A percentile compares a stretch with the other conserved stretches of the same genome.
phyloP scores from a whole-genome alignment of 1,284 basidiomycete species.

The Agaricales sp. region DNA sequence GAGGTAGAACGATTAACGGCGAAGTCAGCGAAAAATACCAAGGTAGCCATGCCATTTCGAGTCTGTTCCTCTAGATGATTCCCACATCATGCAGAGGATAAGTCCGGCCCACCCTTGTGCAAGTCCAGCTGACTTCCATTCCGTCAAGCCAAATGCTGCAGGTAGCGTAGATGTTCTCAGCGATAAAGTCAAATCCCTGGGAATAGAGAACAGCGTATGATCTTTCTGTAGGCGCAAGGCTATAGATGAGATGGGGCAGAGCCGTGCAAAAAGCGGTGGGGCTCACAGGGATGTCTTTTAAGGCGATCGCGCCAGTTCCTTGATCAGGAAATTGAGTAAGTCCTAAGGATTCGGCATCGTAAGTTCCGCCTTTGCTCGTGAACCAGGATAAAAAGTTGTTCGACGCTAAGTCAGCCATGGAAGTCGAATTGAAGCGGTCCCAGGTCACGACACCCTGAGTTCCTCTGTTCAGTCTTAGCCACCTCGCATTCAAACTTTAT shows the following conservation, averaged over 20 bases:
- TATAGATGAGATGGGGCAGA: background rate
- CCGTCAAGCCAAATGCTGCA: conserved; percentile 38
- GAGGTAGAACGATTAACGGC: conserved; percentile 2
- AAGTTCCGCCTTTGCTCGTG: conserved; percentile 1
- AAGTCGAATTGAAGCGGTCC: too few species aligned
- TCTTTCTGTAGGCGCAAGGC: conserved; percentile 38
- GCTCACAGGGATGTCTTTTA: conserved; percentile 60
- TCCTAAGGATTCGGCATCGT: conserved; percentile 15
- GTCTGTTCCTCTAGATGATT: conserved; percentile 45
- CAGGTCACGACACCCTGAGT: too few species aligned
- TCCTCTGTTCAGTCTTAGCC: too few species aligned
- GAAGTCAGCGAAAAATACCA: conserved; percentile 30
- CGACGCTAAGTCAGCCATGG: background rate
- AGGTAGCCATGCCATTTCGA: conserved; percentile 68
- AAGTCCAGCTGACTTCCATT: conserved; percentile 52
- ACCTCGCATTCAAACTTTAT: too few species aligned
- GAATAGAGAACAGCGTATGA: conserved; percentile 75
- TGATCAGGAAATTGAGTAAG: conserved; percentile 23
- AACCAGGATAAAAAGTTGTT: conserved; percentile 11
- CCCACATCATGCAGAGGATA: conserved; percentile 95
- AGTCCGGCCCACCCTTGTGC: conserved; percentile 78
- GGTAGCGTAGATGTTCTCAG: conserved; percentile 67
- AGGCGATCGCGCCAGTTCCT: conserved; percentile 59
- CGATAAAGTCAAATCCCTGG: conserved; percentile 71
- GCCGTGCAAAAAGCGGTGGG: background rate